Percentiles rank a stretch among this genome's conserved stretches.
These are phyloP conservation scores for Fistulina hepatica DNA, from an alignment of 1,284 basidiomycete genomes.

Conservation along the genomic window DNA sequence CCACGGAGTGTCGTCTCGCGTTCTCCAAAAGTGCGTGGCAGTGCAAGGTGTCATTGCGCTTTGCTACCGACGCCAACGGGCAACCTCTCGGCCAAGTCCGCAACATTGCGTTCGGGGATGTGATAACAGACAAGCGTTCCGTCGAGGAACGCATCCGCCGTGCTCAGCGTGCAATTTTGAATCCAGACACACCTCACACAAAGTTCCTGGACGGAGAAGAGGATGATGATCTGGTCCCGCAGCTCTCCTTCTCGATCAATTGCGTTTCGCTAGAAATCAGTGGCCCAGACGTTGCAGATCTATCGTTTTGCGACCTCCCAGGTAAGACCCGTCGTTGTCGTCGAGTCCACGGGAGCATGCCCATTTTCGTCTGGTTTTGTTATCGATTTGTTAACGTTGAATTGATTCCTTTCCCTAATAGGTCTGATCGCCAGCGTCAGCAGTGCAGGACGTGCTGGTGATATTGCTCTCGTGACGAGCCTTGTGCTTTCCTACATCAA, in stretches of 20 bases:
- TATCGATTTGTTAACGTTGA: not conserved
- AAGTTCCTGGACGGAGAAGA: conserved; percentile 31
- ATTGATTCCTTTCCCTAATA: conserved; percentile 13
- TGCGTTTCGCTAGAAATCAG: conserved; percentile 56
- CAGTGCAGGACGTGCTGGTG: conserved; percentile 35
- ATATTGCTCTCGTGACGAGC: conserved; percentile 52
- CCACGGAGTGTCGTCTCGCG: conserved; percentile 55
- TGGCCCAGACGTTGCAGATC: conserved; percentile 55
- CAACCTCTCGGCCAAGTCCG: conserved; percentile 29
- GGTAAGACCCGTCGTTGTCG: conserved; percentile 29
- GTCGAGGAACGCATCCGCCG: conserved; percentile 59
- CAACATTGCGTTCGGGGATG: conserved; percentile 39
- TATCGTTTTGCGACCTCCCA: conserved; percentile 65
- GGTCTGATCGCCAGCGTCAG: conserved; percentile 58
- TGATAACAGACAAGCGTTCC: conserved; percentile 37
- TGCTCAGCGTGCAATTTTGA: conserved; percentile 64
- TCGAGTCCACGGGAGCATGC: not conserved
- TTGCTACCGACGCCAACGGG: conserved; percentile 36
- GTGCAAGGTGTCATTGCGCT: conserved; percentile 48
- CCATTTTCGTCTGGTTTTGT: too few species aligned
- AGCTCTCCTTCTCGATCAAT: conserved; percentile 51
- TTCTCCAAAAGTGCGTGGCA: conserved; percentile 38
- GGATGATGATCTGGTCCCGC: conserved; percentile 19
- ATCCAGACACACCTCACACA: conserved; percentile 32
- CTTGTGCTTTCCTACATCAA: conserved; percentile 51